A percentile compares a stretch with the other conserved stretches of the same genome.
phyloP scores from a whole-genome alignment of 805 yeast species.

The Maudiozyma bulderi region DNA sequence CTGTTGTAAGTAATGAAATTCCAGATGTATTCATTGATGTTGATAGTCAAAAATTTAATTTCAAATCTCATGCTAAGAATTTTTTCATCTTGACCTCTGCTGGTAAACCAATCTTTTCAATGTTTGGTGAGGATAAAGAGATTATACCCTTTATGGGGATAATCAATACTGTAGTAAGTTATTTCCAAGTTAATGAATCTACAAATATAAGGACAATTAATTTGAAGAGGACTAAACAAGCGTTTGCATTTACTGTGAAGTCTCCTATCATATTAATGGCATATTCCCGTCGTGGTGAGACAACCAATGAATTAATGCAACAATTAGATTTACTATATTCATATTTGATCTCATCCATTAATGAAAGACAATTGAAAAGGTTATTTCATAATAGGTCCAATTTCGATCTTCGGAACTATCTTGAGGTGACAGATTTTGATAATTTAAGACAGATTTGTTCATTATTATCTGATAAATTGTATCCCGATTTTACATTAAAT shows the following conservation, averaged over 20 bases:
- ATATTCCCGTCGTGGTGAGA: slow-evolving; percentile 47
- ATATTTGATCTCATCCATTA: slow-evolving; percentile 69
- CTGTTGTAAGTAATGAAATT: slow-evolving; percentile 24
- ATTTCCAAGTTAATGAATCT: slow-evolving; percentile 41
- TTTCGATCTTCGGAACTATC: slow-evolving; percentile 67
- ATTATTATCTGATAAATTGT: slow-evolving; percentile 39
- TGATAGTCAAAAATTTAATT: not conserved
- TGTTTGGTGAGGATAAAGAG: slow-evolving; percentile 58
- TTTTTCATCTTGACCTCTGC: slow-evolving; percentile 73
- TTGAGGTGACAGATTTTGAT: slow-evolving; percentile 65
- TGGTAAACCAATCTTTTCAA: slow-evolving; percentile 79
- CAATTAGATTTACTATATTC: slow-evolving; percentile 70
- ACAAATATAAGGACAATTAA: slow-evolving; percentile 39
- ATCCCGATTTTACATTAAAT: slow-evolving; percentile 53
- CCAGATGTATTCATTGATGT: slow-evolving; percentile 17
- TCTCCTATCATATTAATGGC: slow-evolving; percentile 70
- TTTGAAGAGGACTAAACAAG: slow-evolving; percentile 6
- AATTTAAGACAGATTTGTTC: slow-evolving; percentile 58
- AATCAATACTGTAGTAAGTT: slow-evolving; percentile 67
- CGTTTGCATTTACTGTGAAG: slow-evolving; percentile 49
- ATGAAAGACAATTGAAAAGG: slow-evolving; percentile 65
- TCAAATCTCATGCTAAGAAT: slow-evolving; percentile 40
- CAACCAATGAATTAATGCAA: slow-evolving; percentile 39
- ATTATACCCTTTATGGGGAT: slow-evolving; percentile 68
- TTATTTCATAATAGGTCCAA: slow-evolving; percentile 65